Evolutionary conservation across 2,329 filamentous ascomycete genomes (phyloP), one percentile per base, ranked within the genome.

Genomic region (Drechslerella dactyloides): DNA sequence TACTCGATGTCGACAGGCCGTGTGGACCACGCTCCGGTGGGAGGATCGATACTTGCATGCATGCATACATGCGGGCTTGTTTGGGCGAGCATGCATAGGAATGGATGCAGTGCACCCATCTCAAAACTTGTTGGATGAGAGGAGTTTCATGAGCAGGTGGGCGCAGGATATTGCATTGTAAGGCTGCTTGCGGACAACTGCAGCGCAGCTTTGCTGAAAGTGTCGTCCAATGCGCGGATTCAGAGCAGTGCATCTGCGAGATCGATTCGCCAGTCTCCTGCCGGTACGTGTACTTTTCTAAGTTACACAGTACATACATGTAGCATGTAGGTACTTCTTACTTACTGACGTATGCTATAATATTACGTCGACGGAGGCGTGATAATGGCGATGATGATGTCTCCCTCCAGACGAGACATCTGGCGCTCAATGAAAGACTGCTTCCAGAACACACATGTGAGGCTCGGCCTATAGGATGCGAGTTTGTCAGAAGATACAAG

Each of bases 401-500:
- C n/a, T n/a, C n/a, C n/a, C n/a, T n/a, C n/a, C n/a, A n/a, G n/a
- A n/a, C n/a, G n/a, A n/a, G n/a, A n/a, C n/a, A n/a, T n/a, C n/a
- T n/a, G n/a, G n/a, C n/a, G n/a, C n/a, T n/a, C n/a, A n/a, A n/a
- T n/a, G n/a, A n/a, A n/a, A n/a, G n/a, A n/a, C n/a, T n/a, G n/a
- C n/a, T n/a, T n/a, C n/a, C n/a, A n/a, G n/a, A 53, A 23, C 10
- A 23, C n/a, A 6, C 44, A 23, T 48, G 50, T 53, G 50, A 53
- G 50, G 21, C 50, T 53, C 50, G 24, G 48, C 48, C 50, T 11
- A 11, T n/a, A 10, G 23, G 23, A 19, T 6, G 27, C 27, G 8
- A 33, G 27, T 33, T 33, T 33, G 27, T 33, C 27, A 33, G 27
- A 33, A 33, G 8, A 33, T 33, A 8, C 27, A 33, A 33, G 27